Evolutionary conservation across 73 alveolate species (phyloP), one percentile per base, ranked within the genome.

Genomic region (Effrenium voratum): DNA sequence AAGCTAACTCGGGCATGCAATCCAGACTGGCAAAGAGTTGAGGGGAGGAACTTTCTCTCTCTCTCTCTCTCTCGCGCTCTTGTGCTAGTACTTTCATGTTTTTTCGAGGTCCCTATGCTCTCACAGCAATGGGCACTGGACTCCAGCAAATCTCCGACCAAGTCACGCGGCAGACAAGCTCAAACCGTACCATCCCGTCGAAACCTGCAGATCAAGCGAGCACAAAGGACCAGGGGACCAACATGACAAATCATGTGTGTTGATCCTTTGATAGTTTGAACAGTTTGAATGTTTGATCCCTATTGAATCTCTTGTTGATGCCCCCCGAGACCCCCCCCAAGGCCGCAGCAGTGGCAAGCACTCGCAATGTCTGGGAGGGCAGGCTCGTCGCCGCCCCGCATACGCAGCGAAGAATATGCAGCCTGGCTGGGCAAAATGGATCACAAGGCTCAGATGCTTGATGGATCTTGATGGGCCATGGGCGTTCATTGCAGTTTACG

Each of bases 341-440:
- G 93, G 32, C 38, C 5, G 22, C 47, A 24, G 49, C 98, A n/a
- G 52, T 22, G 52, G 88, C 86, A 30, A 90, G n/a, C 2, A 88
- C 97, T 36, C 88, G 75, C 76, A 90, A 72, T 36, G 88, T 44
- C 5, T 36, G 84, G 38, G 57, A 44, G 38, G 98, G 98, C 40
- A 91, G 52, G 57, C 76, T 46, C 87, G 66, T 88, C 34, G 98
- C 98, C 30, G 90, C 98, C 2, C 97, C 97, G 47, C 88, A 66
- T 46, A 91, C 76, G 44, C 98, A 91, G n/a, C 98, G 98, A 2
- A 91, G 75, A 38, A 91, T 70, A 28, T 87, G 95, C 12, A 87
- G 95, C 95, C 95, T 87, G 3, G 10, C 45, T n/a, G 34, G 34
- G n/a, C 75, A 10, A 26, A 16, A 52, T 38, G 41, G 12, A 38